Percentiles rank a stretch among this genome's conserved stretches.
phyloP scores from a whole-genome alignment of 1,139 yeast species.

The Candida sp. region DNA sequence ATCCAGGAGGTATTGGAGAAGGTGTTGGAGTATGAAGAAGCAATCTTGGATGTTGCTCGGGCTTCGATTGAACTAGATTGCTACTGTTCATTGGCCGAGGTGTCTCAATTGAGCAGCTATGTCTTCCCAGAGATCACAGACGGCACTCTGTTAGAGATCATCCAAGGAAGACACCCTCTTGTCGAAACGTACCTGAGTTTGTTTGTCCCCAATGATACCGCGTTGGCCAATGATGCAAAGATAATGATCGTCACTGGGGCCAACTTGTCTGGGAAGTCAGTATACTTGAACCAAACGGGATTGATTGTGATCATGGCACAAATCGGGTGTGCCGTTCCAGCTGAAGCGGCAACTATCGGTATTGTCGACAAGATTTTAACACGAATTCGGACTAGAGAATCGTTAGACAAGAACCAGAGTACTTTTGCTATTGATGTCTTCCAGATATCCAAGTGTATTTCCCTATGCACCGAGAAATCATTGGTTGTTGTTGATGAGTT shows the following conservation, averaged over 20 bases:
- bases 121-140: slow-evolving; percentile 38
- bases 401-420: slow-evolving; percentile 42
- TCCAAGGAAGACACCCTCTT: slow-evolving; percentile 43
- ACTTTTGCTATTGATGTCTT: slow-evolving; percentile 50
- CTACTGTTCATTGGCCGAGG: slow-evolving; percentile 35
- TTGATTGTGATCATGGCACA: slow-evolving; percentile 48
- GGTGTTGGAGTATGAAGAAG: slow-evolving; percentile 19
- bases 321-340: slow-evolving; percentile 54
- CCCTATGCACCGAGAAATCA: slow-evolving; percentile 36
- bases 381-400: slow-evolving; percentile 44
- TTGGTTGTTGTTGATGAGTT: slow-evolving; percentile 52
- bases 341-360: slow-evolving; percentile 42
- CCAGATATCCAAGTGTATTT: slow-evolving; percentile 45
- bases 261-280: slow-evolving; percentile 56
- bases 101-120: slow-evolving; percentile 32
- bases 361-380: slow-evolving; percentile 47
- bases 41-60: slow-evolving; percentile 19
- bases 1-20: slow-evolving; percentile 31
- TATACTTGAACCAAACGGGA: slow-evolving; percentile 47
- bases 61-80: slow-evolving; percentile 41
- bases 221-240: slow-evolving; percentile 14
- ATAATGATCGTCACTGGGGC: slow-evolving; percentile 50
- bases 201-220: slow-evolving; percentile 40
- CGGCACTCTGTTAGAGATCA: slow-evolving; percentile 22
- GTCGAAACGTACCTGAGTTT: slow-evolving; percentile 35